These are phyloP conservation scores for Fusarium tricinctum DNA, from an alignment of 2,329 filamentous ascomycete species.

Conservation along the genomic window DNA sequence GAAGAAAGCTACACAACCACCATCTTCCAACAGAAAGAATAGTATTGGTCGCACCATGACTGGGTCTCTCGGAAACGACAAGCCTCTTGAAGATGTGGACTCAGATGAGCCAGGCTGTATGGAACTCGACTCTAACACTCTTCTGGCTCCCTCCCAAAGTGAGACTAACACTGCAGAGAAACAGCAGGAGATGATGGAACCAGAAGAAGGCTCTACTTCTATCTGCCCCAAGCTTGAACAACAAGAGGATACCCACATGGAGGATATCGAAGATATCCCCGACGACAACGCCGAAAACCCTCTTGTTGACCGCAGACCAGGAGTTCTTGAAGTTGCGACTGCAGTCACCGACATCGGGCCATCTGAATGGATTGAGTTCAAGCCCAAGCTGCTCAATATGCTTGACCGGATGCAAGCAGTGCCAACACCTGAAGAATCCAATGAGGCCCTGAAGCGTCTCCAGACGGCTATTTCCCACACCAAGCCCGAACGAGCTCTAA, in stretches of 20 bases:
- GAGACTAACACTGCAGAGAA: background rate
- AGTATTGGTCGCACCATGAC: background rate
- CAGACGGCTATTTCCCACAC: slow-evolving; percentile 8
- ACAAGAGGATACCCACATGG: slow-evolving; percentile 22
- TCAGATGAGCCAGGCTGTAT: slow-evolving; percentile 2
- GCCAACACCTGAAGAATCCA: slow-evolving; percentile 15
- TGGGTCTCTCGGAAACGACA: background rate
- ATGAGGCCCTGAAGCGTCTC: slow-evolving; percentile 24
- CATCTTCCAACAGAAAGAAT: background rate
- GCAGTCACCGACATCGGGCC: background rate
- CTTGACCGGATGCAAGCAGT: slow-evolving; percentile 13
- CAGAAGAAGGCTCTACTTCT: background rate
- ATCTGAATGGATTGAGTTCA: slow-evolving; percentile 14
- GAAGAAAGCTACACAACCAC: background rate
- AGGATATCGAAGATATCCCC: slow-evolving; percentile 8
- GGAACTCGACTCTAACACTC: slow-evolving; percentile 1
- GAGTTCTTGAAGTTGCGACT: slow-evolving; percentile 9
- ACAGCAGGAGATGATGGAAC: background rate
- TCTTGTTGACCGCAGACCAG: slow-evolving; percentile 7
- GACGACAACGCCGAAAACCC: background rate
- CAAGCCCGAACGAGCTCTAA: slow-evolving; percentile 29
- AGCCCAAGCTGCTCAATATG: slow-evolving; percentile 28
- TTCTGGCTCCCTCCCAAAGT: background rate
- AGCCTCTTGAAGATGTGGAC: background rate
- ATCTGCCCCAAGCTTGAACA: background rate